Evolutionary conservation across 1,284 basidiomycete species (phyloP).

Genomic region (Cutaneotrichosporon arboriforme): DNA sequence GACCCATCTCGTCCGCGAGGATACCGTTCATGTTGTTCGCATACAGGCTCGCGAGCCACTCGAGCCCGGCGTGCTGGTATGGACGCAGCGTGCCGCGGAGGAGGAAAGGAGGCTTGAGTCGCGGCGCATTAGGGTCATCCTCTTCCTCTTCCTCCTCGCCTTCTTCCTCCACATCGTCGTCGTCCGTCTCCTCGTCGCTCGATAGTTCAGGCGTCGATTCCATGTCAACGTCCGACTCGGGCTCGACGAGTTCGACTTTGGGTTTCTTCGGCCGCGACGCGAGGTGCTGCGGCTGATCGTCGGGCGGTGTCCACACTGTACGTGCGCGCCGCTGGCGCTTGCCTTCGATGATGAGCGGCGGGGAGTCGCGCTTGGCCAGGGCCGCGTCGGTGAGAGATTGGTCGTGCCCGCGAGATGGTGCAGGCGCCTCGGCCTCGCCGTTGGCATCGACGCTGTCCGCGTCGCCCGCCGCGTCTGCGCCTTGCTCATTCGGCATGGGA

Average conservation of each 20-base stretch:
- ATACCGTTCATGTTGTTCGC: conserved; percentile 86
- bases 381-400: conserved; percentile 35
- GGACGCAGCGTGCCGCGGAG: conserved; percentile 82
- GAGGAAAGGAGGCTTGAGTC: conserved; percentile 70
- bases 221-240: conserved; percentile 12
- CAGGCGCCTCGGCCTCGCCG: not conserved
- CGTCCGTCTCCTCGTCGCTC: conserved; percentile 15
- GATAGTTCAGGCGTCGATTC: conserved; percentile 7
- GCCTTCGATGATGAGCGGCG: conserved; percentile 29
- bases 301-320: conserved; percentile 36
- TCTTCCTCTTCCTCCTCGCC: conserved; percentile 23
- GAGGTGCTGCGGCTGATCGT: conserved; percentile 22
- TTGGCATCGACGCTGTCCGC: not conserved
- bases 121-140: conserved; percentile 55
- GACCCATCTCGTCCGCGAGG: conserved; percentile 73
- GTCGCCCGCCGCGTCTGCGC: not conserved
- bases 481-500: conserved; percentile 24
- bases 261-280: conserved; percentile 20
- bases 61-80: conserved; percentile 89
- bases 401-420: conserved; percentile 13
- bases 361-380: conserved; percentile 17
- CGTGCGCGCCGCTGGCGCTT: conserved; percentile 36
- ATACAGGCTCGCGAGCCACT: conserved; percentile 91
- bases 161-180: conserved; percentile 23
- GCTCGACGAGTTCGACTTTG: conserved; percentile 22